Evolutionary conservation across 2,329 filamentous ascomycete genomes (phyloP), one percentile per base, ranked within the genome.

Genomic region (Dryadomyces sulphureus): DNA sequence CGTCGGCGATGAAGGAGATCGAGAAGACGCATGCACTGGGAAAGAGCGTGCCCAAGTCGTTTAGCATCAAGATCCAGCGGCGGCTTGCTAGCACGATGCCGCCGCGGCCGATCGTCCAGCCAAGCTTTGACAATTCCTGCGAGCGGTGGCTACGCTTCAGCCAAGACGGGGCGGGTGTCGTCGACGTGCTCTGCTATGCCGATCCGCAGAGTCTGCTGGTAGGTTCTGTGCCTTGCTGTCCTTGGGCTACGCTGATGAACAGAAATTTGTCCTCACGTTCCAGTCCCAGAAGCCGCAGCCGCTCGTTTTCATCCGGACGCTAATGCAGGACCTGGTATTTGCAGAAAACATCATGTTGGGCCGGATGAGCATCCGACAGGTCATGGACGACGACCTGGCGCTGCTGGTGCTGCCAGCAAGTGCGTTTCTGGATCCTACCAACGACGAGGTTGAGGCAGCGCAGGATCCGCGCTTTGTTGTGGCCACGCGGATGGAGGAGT

Each of bases 31-130:
- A 81, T 46, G 54, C 62, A 1, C 61, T 90, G 3, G 83, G 77
- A 0, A 77, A 70, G 43, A 62, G 75, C 0, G 77, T 93, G 0
- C 73, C 79, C 0, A 79, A 80, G n/a, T 79, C 89, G 0, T 96
- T 95, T 60, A 95, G 87, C 55, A 77, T 78, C 21, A 94, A 94
- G 58, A 73, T 96, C 34, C 92, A 98, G 59, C 76, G 89, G n/a
- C 83, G 83, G 51, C 70, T 98, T 27, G 89, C 92, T 1, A 95
- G 88, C 54, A 95, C 88, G 0, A 89, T 95, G 55, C 92, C 92
- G 4, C 92, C 92, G 7, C 76, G 90, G 8, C 89, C 90, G 0
- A 90, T 95, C 54, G 84, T 95, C 11, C 73, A 86, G 45, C 67
- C 89, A 3, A 76, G 74, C 22, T 82, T 85, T 54, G 74, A 80